Conservation (phyloP, 164 flowering plant species). For the Sedum album region DNA sequence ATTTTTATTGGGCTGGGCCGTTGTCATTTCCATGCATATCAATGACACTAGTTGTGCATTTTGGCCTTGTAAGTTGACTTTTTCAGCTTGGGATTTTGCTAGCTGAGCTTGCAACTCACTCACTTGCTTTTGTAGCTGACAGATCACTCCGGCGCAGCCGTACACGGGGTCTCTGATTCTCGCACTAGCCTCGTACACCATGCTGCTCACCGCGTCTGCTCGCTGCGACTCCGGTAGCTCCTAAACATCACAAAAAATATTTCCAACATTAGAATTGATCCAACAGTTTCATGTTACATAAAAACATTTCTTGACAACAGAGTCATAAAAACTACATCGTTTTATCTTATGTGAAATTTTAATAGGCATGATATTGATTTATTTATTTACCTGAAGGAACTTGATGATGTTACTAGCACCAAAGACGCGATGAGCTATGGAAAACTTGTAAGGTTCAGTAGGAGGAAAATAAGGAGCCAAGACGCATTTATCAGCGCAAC, state of each 20-base stretch:
- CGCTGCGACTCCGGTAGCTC: conserved; percentile 54
- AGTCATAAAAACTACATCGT: neutral
- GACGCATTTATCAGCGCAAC: conserved; percentile 47
- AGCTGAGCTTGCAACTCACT: conserved; percentile 47
- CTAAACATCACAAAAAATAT: conserved; percentile 16
- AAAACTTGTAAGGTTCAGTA: conserved; percentile 42
- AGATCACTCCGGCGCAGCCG: conserved; percentile 58
- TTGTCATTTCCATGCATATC: conserved; percentile 31
- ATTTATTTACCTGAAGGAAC: conserved; percentile 34
- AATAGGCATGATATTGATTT: neutral
- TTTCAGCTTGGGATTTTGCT: conserved; percentile 45
- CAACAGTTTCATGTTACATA: neutral
- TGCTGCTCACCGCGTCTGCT: conserved; percentile 57
- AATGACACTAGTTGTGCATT: conserved; percentile 31
- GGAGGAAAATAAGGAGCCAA: conserved; percentile 55
- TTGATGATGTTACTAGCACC: conserved; percentile 60
- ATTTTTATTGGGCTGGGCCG: conserved; percentile 1
- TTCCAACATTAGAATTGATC: neutral
- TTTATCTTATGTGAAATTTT: neutral
- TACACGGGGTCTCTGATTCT: conserved; percentile 57
- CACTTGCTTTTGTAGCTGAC: conserved; percentile 50
- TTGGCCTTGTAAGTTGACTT: conserved; percentile 35
- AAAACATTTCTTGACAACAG: neutral
- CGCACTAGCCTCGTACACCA: conserved; percentile 59
- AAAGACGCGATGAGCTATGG: conserved; percentile 50